Conservation (phyloP, 768 basidiomycete genomes). For the Pisolithus microcarpus region DNA sequence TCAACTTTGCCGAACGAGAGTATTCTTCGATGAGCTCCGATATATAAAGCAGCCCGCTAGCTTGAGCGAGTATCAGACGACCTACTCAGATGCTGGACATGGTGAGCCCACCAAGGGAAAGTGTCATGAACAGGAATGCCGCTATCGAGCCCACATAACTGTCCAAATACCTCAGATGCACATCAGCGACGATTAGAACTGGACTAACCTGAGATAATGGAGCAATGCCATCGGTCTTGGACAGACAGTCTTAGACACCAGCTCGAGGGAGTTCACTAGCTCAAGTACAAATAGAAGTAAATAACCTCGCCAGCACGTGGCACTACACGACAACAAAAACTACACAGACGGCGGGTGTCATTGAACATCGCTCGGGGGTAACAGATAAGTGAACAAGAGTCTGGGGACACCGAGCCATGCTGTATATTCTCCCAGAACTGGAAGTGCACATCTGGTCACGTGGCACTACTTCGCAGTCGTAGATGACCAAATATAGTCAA, state of each 20-base stretch:
- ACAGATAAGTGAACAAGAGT: no score
- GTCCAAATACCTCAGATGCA: not conserved
- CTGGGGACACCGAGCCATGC: no score
- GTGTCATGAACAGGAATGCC: constrained; percentile 84
- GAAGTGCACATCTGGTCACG: no score
- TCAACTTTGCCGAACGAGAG: constrained; percentile 66
- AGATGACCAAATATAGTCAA: no score
- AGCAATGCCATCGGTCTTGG: constrained; percentile 41
- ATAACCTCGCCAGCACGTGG: no score
- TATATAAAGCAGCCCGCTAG: constrained; percentile 88
- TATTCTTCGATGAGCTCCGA: constrained; percentile 97
- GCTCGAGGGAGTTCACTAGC: no score
- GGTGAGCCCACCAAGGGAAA: constrained; percentile 68
- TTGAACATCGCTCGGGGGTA: no score
- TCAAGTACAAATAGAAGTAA: no score
- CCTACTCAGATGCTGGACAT: not conserved
- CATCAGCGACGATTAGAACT: not conserved
- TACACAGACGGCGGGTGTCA: no score
- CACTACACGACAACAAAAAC: no score
- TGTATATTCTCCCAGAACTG: no score
- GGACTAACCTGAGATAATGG: constrained; percentile 52
- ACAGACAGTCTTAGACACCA: not conserved
- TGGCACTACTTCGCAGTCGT: no score
- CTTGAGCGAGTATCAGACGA: constrained; percentile 33
- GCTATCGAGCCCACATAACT: constrained; percentile 73